A percentile compares a stretch with the other conserved stretches of the same genome.
Conservation (phyloP, 352 stramenopile species). For the Phytopythium aichiense region DNA sequence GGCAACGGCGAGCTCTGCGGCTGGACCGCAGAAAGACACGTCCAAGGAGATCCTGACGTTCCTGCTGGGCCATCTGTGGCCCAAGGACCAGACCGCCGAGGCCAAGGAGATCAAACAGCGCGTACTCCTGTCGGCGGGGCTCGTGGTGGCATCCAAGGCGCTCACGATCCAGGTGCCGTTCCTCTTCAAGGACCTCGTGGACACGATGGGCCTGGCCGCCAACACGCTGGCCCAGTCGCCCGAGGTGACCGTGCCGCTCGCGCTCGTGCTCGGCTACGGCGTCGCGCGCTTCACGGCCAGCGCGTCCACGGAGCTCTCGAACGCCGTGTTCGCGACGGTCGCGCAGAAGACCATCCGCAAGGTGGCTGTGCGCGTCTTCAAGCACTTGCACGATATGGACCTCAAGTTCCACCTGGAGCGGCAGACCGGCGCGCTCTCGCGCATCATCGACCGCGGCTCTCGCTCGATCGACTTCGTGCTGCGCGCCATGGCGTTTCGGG, state of each 20-base stretch:
- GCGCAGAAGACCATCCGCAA: conserved; percentile 95
- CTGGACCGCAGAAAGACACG: conserved; percentile 22
- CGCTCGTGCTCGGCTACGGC: conserved; percentile 94
- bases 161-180: conserved; percentile 96
- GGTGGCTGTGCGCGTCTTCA: conserved; percentile 92
- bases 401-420: conserved; percentile 94
- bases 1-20: neutral
- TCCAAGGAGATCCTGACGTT: conserved; percentile 59
- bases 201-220: conserved; percentile 58
- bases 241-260: conserved; percentile 57
- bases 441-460: conserved; percentile 93
- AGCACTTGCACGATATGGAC: conserved; percentile 93
- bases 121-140: conserved; percentile 74
- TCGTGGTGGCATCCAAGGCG: conserved; percentile 90
- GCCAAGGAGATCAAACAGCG: conserved; percentile 70
- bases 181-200: conserved; percentile 96
- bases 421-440: conserved; percentile 91
- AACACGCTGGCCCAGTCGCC: conserved; percentile 25
- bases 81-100: conserved; percentile 46
- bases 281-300: conserved; percentile 87
- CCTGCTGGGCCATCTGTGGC: conserved; percentile 63
- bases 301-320: conserved; percentile 92
- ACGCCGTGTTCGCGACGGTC: conserved; percentile 95
- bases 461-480: conserved; percentile 96
- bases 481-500: conserved; percentile 96